Conservation (phyloP, 2,329 filamentous ascomycete genomes). For the Diaporthe citrichinensis region DNA sequence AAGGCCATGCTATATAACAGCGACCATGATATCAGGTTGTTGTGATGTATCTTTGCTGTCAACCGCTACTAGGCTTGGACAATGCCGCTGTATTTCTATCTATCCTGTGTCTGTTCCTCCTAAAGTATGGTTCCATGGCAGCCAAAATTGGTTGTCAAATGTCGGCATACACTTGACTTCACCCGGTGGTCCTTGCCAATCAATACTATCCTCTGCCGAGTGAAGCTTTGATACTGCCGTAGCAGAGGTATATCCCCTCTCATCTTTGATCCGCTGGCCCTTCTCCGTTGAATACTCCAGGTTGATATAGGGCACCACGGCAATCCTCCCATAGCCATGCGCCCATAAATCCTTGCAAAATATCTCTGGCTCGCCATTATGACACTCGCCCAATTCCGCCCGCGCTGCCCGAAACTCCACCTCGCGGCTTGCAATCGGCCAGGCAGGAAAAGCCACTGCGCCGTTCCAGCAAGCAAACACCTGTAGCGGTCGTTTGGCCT, state of each 20-base stretch:
- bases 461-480: slow-evolving; percentile 43
- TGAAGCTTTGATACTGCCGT: slow-evolving; percentile 49
- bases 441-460: slow-evolving; percentile 36
- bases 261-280: slow-evolving; percentile 58
- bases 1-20: not conserved
- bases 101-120: not conserved
- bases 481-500: slow-evolving; percentile 35
- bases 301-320: slow-evolving; percentile 66
- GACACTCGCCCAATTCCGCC: slow-evolving; percentile 57
- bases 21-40: not conserved
- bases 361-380: slow-evolving; percentile 64
- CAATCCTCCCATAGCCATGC: slow-evolving; percentile 61
- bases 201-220: slow-evolving; percentile 48
- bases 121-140: slow-evolving; percentile 52
- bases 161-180: slow-evolving; percentile 60
- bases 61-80: too few relatives aligned
- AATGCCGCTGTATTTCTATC: too few relatives aligned
- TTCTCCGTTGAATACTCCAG: slow-evolving; percentile 64
- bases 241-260: slow-evolving; percentile 60
- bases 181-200: slow-evolving; percentile 58
- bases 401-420: slow-evolving; percentile 27
- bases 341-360: slow-evolving; percentile 68
- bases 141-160: slow-evolving; percentile 55
- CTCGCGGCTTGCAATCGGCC: slow-evolving; percentile 17
- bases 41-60: not conserved